Conservation (phyloP, 2,329 filamentous ascomycete genomes). For the Acephala macrosclerotiorum region DNA sequence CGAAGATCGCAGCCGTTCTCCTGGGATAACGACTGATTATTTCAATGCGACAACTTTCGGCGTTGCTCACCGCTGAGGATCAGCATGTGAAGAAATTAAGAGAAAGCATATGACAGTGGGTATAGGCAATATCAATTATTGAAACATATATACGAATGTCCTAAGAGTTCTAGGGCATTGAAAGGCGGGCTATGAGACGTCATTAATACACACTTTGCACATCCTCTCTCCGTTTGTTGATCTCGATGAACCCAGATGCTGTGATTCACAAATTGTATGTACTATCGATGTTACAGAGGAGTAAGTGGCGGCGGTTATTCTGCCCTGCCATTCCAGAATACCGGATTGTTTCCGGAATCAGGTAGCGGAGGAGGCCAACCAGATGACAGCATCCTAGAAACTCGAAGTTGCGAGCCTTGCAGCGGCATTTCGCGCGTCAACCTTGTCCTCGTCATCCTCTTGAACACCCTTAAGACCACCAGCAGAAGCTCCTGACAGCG, state of each 20-base stretch:
- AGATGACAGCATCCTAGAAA: conserved; percentile 19
- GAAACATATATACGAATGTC: too few species aligned
- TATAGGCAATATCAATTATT: conserved; percentile 5
- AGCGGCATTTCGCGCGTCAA: conserved; percentile 89
- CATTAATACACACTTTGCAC: conserved; percentile 12
- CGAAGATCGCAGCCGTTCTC: conserved; percentile 30
- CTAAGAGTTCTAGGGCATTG: not conserved
- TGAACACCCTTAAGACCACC: conserved; percentile 68
- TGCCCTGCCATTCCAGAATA: conserved; percentile 21
- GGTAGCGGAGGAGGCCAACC: not conserved
- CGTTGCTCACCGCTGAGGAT: conserved; percentile 21
- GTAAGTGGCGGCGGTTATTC: conserved; percentile 13
- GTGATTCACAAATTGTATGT: conserved; percentile 27
- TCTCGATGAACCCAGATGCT: conserved; percentile 15
- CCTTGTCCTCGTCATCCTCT: conserved; percentile 89
- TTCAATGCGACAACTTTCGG: conserved; percentile 12
- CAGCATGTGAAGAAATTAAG: conserved; percentile 16
- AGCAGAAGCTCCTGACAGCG: conserved; percentile 41
- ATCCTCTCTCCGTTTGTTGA: conserved; percentile 13
- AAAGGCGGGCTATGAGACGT: not conserved
- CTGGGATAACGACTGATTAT: conserved; percentile 27
- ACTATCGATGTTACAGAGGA: conserved; percentile 29
- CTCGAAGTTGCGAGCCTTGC: conserved; percentile 24
- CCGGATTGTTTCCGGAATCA: conserved; percentile 8
- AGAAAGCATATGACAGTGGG: conserved; percentile 2